Conservation (phyloP, 371 early-diverging fungal species). For the Mucor ambiguus region DNA sequence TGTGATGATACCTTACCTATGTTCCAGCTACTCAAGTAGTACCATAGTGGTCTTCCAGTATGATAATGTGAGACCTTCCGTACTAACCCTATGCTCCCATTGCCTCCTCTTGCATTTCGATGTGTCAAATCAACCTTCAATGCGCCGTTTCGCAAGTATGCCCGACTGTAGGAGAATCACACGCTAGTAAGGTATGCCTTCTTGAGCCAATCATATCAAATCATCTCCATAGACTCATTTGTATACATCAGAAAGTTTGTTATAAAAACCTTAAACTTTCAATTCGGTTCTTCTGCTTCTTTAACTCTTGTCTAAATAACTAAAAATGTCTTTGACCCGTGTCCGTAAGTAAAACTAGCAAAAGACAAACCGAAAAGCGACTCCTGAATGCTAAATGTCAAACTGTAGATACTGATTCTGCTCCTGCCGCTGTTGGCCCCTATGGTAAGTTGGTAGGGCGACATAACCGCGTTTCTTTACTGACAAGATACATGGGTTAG, state of each 20-base stretch:
- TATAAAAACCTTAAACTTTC: neutral
- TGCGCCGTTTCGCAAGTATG: neutral
- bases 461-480: neutral
- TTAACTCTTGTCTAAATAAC: neutral
- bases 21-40: no score
- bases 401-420: constrained; percentile 15
- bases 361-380: neutral
- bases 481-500: constrained; percentile 8
- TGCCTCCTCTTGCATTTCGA: no score
- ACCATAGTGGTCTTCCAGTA: no score
- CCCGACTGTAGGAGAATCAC: no score
- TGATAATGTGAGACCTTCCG: no score
- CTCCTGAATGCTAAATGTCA: neutral
- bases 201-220: neutral
- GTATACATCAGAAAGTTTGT: neutral
- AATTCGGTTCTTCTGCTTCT: neutral
- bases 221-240: constrained; percentile 3
- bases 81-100: no score
- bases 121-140: neutral
- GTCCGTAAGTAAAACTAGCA: constrained; percentile 18
- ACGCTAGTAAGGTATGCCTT: neutral
- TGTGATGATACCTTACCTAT: no score
- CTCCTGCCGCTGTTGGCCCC: constrained; percentile 39
- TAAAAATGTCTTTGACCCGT: constrained; percentile 27
- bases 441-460: constrained; percentile 22